phyloP scores from a whole-genome alignment of 1,139 yeast species.

The Yarrowia galli region DNA sequence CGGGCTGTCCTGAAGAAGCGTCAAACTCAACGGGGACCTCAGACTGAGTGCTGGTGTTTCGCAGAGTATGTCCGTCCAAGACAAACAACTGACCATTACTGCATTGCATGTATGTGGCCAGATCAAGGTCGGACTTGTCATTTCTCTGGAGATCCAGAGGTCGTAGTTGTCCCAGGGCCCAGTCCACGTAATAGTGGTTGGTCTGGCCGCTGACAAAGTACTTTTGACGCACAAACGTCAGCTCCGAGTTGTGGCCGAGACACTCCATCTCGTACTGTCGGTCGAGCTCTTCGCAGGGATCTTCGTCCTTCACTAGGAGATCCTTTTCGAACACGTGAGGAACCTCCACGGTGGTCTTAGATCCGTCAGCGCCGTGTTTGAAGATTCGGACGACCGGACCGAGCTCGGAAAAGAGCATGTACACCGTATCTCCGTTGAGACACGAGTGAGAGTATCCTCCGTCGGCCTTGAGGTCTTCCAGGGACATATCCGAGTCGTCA shows the following conservation, averaged over 20 bases:
- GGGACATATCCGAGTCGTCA: conserved; percentile 14
- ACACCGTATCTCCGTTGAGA: conserved; percentile 29
- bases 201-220: conserved; percentile 15
- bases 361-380: conserved; percentile 6
- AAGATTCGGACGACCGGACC: conserved; percentile 16
- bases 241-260: conserved; percentile 25
- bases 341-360: conserved; percentile 1
- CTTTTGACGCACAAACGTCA: conserved; percentile 30
- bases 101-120: conserved; percentile 28
- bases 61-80: conserved; percentile 1
- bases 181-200: conserved; percentile 23
- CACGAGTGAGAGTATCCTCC: conserved; percentile 25
- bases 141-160: neutral
- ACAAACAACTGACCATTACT: conserved; percentile 25
- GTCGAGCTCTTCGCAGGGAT: conserved; percentile 24
- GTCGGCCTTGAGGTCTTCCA: conserved; percentile 29
- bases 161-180: neutral
- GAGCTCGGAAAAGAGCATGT: conserved; percentile 28
- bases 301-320: conserved; percentile 22
- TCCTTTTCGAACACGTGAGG: conserved; percentile 20
- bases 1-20: neutral
- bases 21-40: neutral
- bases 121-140: conserved; percentile 29
- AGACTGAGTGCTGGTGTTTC: neutral
- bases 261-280: conserved; percentile 31